Base-by-base conservation (phyloP, 2,329 filamentous ascomycete species). In the Colletotrichum liriopes region DNA sequence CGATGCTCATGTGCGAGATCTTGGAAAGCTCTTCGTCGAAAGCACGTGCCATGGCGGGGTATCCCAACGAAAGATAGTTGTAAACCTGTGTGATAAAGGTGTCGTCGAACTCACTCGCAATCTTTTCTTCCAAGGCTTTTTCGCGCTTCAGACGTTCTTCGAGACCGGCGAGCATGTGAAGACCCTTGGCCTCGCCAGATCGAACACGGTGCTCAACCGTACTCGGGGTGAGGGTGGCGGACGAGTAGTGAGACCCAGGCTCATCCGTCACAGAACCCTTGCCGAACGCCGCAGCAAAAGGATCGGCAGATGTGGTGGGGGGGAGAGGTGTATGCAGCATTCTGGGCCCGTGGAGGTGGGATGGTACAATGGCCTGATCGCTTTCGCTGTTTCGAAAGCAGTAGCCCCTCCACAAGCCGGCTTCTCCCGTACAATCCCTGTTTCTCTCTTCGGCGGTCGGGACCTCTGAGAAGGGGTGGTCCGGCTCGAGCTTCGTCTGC, bases 61-160 rank as follows among this genome's bases (percentile, higher is more conserved):
- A 98, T 6, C 96, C 96, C 6, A 98, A 88, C 0, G 94, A 97
- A 20, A 98, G 87, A 81, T 98, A 98, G 81, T 98, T 98, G 87
- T 97, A 98, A 9, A 98, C 95, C 82, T 98, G 96, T 0, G 95
- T 98, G 67, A 98, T 91, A 80, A 98, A 98, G 4, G 86, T 86
- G 79, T 98, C 94, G 73, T 92, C 87, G 77, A 96, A 97, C 81
- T 98, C 95, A 64, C 82, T 81, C 5, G 83, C 79, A 72, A 91
- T 89, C 76, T 87, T 86, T 63, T 88, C 87, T 74, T 89, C 84
- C 16, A 82, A 82, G 7, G 81, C 84, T 78, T 88, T 88, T 75
- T 88, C 87, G 69, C 84, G 82, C 70, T 82, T 82, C 20, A 89
- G 79, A 23, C 85, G 84, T 74, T 89, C 87, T 65, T 89, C 85